Base-by-base conservation (phyloP, 768 basidiomycete genomes). In the Amanita phalloides region DNA sequence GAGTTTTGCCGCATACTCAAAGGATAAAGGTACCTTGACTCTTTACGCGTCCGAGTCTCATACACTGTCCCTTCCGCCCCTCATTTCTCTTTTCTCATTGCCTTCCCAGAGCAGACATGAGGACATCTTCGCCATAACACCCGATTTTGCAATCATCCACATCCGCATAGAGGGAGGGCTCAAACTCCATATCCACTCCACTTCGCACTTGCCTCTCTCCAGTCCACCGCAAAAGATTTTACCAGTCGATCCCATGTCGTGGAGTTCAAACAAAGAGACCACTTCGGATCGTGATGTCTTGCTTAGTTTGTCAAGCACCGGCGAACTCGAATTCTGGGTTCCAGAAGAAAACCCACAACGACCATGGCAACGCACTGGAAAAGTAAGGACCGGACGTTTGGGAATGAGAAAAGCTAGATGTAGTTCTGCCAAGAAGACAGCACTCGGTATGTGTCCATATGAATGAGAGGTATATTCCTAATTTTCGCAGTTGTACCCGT, bases 401-500 rank as follows among this genome's bases (percentile, higher is more conserved):
- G 74, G 73, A 1, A 78, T 94, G 50, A 72, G 70, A 53, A 83
- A 78, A 64, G 91, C 84, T 13, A 74, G 85, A 38, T 95, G 92
- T 63, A 95, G 90, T 64, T 90, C 90, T 6, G 82, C 86, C 9
- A 92, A 92, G 66, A 95, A 95, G 66, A 90, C 93, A 3, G 92
- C 84, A 5, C 70, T 98, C 54, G 81, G 93, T 91, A 62, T 54
- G 77, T 70, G 46, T 10, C 38, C 8, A 56, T 55, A 38, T 33
- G 21, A 33, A 33, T 32, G 36, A n/a, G n/a, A 28, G 38, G 26
- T 6, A 48, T 30, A 47, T 55, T 48, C 53, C 48, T 48, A 35
- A 52, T 58, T 21, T 39, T 52, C 39, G 17, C 41, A 92, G 90
- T 91, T 55, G 79, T 84, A 11, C 69, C 75, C 4, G 63, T 68